Percentiles rank a stretch among this genome's conserved stretches.
Conservation (phyloP, 1,284 basidiomycete genomes). For the Ganoderma meredithae region DNA sequence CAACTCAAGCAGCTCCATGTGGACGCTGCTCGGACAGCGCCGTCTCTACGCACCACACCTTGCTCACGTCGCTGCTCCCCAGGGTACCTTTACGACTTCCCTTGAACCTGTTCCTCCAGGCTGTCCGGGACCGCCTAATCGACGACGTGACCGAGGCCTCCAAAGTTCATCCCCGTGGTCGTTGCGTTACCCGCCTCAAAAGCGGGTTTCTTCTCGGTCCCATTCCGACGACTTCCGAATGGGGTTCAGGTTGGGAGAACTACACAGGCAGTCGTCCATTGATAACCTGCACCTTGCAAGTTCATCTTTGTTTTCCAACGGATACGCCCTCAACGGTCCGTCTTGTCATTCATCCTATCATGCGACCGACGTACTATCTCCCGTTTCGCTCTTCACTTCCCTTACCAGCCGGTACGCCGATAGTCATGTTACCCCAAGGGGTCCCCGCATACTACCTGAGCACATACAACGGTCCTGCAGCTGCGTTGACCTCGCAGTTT, state of each 20-base stretch:
- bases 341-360: slow-evolving; percentile 66
- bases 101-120: slow-evolving; percentile 53
- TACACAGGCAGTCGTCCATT: slow-evolving; percentile 58
- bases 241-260: slow-evolving; percentile 70
- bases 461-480: slow-evolving; percentile 67
- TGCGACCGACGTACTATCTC: slow-evolving; percentile 61
- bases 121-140: slow-evolving; percentile 58
- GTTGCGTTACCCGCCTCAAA: slow-evolving; percentile 52
- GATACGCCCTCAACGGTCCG: slow-evolving; percentile 40
- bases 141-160: slow-evolving; percentile 59
- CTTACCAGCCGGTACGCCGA: slow-evolving; percentile 64
- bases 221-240: slow-evolving; percentile 53
- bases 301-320: slow-evolving; percentile 50
- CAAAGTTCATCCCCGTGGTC: slow-evolving; percentile 33
- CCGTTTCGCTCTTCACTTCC: slow-evolving; percentile 51
- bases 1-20: slow-evolving; percentile 51
- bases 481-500: slow-evolving; percentile 68
- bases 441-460: slow-evolving; percentile 77
- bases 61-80: slow-evolving; percentile 48
- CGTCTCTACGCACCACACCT: slow-evolving; percentile 14
- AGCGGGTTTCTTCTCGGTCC: slow-evolving; percentile 67
- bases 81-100: slow-evolving; percentile 52
- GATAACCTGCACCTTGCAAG: slow-evolving; percentile 64
- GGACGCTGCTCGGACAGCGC: slow-evolving; percentile 44
- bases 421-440: slow-evolving; percentile 71